These are phyloP conservation scores for Boletellus ananas DNA, from an alignment of 768 basidiomycete species.

Conservation along the genomic window DNA sequence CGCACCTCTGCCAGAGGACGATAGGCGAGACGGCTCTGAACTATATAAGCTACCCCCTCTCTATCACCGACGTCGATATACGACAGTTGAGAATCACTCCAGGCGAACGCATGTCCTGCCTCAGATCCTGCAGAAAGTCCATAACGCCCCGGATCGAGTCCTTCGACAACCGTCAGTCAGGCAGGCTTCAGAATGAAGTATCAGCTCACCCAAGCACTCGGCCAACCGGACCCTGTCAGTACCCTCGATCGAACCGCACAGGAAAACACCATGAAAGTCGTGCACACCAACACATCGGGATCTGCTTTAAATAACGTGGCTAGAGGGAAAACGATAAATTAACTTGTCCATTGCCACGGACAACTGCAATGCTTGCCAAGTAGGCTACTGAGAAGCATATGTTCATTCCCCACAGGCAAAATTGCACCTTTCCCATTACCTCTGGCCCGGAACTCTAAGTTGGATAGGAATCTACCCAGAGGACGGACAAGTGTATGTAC, in stretches of 20 bases:
- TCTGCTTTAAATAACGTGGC: slow-evolving; percentile 81
- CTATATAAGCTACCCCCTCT: slow-evolving; percentile 50
- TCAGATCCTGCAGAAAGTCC: slow-evolving; percentile 42
- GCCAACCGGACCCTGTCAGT: slow-evolving; percentile 90
- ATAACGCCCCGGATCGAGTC: slow-evolving; percentile 59
- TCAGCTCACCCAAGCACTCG: slow-evolving; percentile 80
- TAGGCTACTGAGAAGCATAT: slow-evolving; percentile 80
- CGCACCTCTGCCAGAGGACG: slow-evolving; percentile 23
- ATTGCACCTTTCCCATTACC: slow-evolving; percentile 65
- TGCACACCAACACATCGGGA: slow-evolving; percentile 92
- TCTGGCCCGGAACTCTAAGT: slow-evolving; percentile 71
- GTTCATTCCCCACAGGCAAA: slow-evolving; percentile 74
- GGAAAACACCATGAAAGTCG: slow-evolving; percentile 84
- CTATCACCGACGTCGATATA: slow-evolving; percentile 61
- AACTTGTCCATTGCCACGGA: background rate
- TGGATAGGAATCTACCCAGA: slow-evolving; percentile 78
- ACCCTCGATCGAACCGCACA: slow-evolving; percentile 95
- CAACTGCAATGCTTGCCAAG: slow-evolving; percentile 49
- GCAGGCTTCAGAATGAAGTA: background rate
- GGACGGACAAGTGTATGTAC: slow-evolving; percentile 90
- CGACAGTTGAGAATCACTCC: slow-evolving; percentile 38
- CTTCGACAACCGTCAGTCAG: slow-evolving; percentile 29
- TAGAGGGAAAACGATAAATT: slow-evolving; percentile 23
- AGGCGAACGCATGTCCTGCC: slow-evolving; percentile 58
- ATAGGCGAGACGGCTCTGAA: slow-evolving; percentile 5